Evolutionary conservation across 768 basidiomycete genomes (phyloP), one percentile per base, ranked within the genome.

Genomic region (Tricholoma bakamatsutake): DNA sequence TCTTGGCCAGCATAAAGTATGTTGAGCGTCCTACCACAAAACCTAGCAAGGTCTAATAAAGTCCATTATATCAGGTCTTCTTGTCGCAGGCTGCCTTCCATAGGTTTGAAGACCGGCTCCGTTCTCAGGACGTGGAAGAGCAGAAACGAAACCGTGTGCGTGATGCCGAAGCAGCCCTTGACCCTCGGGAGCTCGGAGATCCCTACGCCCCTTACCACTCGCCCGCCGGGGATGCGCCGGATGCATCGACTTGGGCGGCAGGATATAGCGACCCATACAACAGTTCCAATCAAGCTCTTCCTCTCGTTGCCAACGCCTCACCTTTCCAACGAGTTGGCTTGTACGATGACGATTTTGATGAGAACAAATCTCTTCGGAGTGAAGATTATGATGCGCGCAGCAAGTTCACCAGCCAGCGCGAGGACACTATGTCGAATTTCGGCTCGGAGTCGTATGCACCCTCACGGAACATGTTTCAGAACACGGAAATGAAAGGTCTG

Each of bases 401-500:
- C 63, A 79, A 86, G 52, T 80, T 88, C 52, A 91, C 90, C 0
- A 87, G 84, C 53, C 81, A 88, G 58, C 81, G 85, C 28, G 90
- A 90, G 57, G 91, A 93, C 43, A 80, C 85, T 0, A 77, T 77
- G 46, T 93, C 90, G 0, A 88, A 90, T 64, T 86, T 89, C 61
- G 93, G 93, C 3, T 90, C 90, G 3, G 94, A 97, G 66, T 90
- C 89, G 0, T 98, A 97, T 63, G 95, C 94, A 0, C 95, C 95
- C 0, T 93, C 91, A 0, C 74, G 92, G 31, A 97, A 97, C 63
- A 98, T 97, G 95, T 97, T 98, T 81, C 86, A 89, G 60, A 85
- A 84, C 57, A 79, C 83, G 1, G 88, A 93, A 59, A 88, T 84
- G 67, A 82, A 85, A 59, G 85, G 79, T 5, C 62, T 88, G 40